Evolutionary conservation across 805 yeast species (phyloP).

Genomic region (Saccharomycopsis javanensis): DNA sequence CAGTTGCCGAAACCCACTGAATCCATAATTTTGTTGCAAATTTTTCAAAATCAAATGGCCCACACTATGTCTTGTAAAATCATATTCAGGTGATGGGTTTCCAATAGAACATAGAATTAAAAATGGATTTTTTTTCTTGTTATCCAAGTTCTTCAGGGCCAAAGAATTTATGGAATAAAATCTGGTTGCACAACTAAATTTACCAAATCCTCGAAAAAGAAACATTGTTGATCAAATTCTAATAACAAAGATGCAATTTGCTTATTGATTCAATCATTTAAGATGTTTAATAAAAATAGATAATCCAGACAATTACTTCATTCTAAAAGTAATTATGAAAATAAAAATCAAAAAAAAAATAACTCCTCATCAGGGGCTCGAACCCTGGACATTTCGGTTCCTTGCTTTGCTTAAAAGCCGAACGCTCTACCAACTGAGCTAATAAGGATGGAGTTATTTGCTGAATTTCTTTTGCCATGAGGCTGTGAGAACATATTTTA

Average conservation of each 20-base stretch:
- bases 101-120: slow-evolving; percentile 16
- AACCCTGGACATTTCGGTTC: slow-evolving; percentile 40
- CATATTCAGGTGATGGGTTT: slow-evolving; percentile 16
- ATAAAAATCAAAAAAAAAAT: slow-evolving; percentile 5
- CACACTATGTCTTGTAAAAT: slow-evolving; percentile 14
- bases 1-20: not conserved
- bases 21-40: slow-evolving; percentile 4
- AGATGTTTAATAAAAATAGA: too few relatives aligned
- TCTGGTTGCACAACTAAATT: not conserved
- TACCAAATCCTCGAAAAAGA: not conserved
- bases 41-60: slow-evolving; percentile 11
- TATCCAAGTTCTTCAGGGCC: not conserved
- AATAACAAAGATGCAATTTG: too few relatives aligned
- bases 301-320: too few relatives aligned
- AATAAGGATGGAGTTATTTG: slow-evolving; percentile 8
- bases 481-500: too few relatives aligned
- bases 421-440: slow-evolving; percentile 18
- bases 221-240: not conserved
- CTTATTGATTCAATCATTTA: too few relatives aligned
- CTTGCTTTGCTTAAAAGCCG: slow-evolving; percentile 17
- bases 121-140: not conserved
- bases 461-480: too few relatives aligned
- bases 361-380: slow-evolving; percentile 34
- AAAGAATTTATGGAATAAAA: not conserved
- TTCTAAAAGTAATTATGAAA: not conserved